These are phyloP conservation scores for Cardiospermum halicacabum DNA, from an alignment of 345 rosid species.

Conservation along the genomic window DNA sequence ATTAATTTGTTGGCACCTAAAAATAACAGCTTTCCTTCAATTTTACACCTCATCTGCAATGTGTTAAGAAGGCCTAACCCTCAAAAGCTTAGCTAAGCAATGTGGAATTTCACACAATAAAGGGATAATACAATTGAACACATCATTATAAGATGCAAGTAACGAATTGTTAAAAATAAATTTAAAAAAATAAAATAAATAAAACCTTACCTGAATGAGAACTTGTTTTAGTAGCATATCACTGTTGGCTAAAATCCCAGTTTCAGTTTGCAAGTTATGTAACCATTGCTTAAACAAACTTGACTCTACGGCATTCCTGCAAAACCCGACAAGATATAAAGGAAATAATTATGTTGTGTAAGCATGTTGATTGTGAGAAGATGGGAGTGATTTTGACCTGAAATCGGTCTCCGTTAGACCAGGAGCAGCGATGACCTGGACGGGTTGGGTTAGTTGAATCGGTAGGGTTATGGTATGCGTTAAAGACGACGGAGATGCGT, in stretches of 20 bases:
- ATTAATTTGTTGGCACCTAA: too few relatives aligned
- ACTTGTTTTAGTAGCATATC: constrained; percentile 55
- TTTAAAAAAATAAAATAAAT: too few relatives aligned
- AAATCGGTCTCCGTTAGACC: constrained; percentile 67
- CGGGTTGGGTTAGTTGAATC: constrained; percentile 54
- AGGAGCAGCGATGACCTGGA: constrained; percentile 47
- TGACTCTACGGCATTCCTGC: constrained; percentile 69
- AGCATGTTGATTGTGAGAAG: not conserved
- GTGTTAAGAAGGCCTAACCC: too few relatives aligned
- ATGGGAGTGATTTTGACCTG: constrained; percentile 34
- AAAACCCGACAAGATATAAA: not conserved
- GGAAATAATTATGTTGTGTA: not conserved
- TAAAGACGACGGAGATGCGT: constrained; percentile 24
- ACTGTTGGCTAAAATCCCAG: constrained; percentile 66
- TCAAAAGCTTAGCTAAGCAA: too few relatives aligned
- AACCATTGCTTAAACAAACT: constrained; percentile 81
- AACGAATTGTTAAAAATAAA: too few relatives aligned
- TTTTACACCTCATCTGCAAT: too few relatives aligned
- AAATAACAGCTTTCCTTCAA: too few relatives aligned
- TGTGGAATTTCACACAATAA: too few relatives aligned
- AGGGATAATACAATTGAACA: constrained; percentile 6
- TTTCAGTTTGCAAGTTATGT: constrained; percentile 61
- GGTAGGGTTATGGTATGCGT: constrained; percentile 44
- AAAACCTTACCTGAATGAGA: constrained; percentile 54
- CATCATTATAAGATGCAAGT: not conserved